Evolutionary conservation across 1,139 yeast genomes (phyloP), one percentile per base, ranked within the genome.

Genomic region (Groenewaldozyma auringiensis): DNA sequence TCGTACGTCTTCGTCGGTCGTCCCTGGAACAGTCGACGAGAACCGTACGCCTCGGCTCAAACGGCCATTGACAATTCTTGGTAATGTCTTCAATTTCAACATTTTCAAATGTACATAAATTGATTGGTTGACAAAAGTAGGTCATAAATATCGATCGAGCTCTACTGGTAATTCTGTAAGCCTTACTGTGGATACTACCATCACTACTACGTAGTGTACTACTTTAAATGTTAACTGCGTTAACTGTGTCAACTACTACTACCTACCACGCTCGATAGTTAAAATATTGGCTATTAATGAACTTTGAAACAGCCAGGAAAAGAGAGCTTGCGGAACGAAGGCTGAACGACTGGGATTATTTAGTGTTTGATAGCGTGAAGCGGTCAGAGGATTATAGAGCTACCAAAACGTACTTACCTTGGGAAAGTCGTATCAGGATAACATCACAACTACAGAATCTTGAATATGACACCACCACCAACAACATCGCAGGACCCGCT

Each of bases 281-380:
- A n/a, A n/a, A n/a, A n/a, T n/a, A n/a, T n/a, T n/a, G 20, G 11
- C 36, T 9, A 4, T 17, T 35, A 8, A 35, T 35, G 54, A 41
- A 49, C 55, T 32, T 44, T 46, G 38, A 48, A 49, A 4, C 42
- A 40, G 22, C 47, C 8, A 16, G 16, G n/a, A 35, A 20, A 20
- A 17, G 53, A 25, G 45, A 46, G 27, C 46, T 48, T 6, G 39
- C 53, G 25, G 43, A 46, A 36, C 43, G 41, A 14, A 50, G 51
- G 14, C 38, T 53, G 29, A 47, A 48, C 21, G 45, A 50, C 8
- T 54, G 55, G 54, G 59, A 55, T 40, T 47, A 47, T 32, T 45
- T 49, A 17, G 38, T 31, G n/a, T 8, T 17, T 3, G 22, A 20
- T 18, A 33, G n/a, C 29, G 33, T 20, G 37, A 54, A 9, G 25